Base-by-base conservation (phyloP, 73 alveolate genomes). In the Diophrys appendiculata region DNA sequence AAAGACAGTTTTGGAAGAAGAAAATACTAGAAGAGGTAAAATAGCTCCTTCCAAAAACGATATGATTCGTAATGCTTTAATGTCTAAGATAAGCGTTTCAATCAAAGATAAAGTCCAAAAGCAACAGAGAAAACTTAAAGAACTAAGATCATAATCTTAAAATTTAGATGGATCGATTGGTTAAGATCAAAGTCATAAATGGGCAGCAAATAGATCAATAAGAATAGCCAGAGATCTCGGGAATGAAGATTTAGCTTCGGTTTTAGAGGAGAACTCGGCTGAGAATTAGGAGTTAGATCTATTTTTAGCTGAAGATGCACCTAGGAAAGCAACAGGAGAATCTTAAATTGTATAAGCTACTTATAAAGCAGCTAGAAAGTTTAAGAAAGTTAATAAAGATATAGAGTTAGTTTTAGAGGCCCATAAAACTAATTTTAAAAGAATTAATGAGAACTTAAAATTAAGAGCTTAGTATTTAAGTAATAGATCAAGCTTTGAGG, bases 1-100 rank as follows among this genome's bases (percentile, higher is more conserved):
- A 23, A 54, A 54, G 5, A 43, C 60, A 43, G 56, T 28, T 53
- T 2, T 53, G 25, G 2, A 56, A 73, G 91, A 76, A 77, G 69
- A 60, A 33, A 77, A 43, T 11, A 5, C 5, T 11, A 43, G 60
- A 43, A 43, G 60, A 43, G 60, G 60, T 43, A 43, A 43, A 43
- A 5, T 43, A 43, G 18, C 60, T 43, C n/a, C n/a, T n/a, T n/a
- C n/a, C n/a, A n/a, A n/a, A n/a, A n/a, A n/a, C n/a, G n/a, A n/a
- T n/a, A n/a, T n/a, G n/a, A n/a, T n/a, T n/a, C n/a, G n/a, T n/a
- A n/a, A n/a, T n/a, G n/a, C n/a, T n/a, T n/a, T n/a, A n/a, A n/a
- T n/a, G n/a, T n/a, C n/a, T n/a, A n/a, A n/a, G n/a, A n/a, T n/a
- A n/a, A n/a, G n/a, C n/a, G n/a, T n/a, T n/a, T n/a, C n/a, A n/a